These are phyloP conservation scores for Elaeis oleifera DNA, from an alignment of 202 grass and related monocot species.

Conservation along the genomic window DNA sequence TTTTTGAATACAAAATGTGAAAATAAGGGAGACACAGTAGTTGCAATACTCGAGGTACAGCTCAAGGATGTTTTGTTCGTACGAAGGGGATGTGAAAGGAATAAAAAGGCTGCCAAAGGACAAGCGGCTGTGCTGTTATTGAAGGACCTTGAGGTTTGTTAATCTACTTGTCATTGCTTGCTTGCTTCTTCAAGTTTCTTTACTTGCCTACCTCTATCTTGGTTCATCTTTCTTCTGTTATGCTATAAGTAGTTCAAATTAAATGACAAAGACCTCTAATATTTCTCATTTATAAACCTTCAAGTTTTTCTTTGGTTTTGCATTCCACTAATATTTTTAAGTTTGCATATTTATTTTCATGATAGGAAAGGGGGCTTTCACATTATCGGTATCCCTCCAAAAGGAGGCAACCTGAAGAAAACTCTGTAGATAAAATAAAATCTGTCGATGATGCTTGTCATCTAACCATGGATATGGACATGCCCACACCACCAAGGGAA, in stretches of 20 bases:
- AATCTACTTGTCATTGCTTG: slow-evolving; percentile 8
- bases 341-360: slow-evolving; percentile 7
- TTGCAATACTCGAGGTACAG: slow-evolving; percentile 46
- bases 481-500: slow-evolving; percentile 17
- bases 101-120: slow-evolving; percentile 50
- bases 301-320: too few species aligned
- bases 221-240: too few species aligned
- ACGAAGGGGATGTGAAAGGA: slow-evolving; percentile 46
- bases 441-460: slow-evolving; percentile 11
- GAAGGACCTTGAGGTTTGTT: slow-evolving; percentile 69
- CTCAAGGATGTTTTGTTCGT: slow-evolving; percentile 47
- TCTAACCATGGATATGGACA: slow-evolving; percentile 33
- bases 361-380: slow-evolving; percentile 45
- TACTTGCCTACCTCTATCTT: too few species aligned
- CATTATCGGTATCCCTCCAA: slow-evolving; percentile 43
- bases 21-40: slow-evolving; percentile 45
- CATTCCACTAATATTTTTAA: neutral
- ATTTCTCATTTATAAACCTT: too few species aligned
- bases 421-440: slow-evolving; percentile 16
- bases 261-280: too few species aligned
- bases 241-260: too few species aligned
- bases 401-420: slow-evolving; percentile 28
- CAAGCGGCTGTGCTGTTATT: slow-evolving; percentile 59
- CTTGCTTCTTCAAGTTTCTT: too few species aligned
- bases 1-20: slow-evolving; percentile 48